phyloP scores from a whole-genome alignment of 2,329 filamentous ascomycete species.

The Zymoseptoria brevis region DNA sequence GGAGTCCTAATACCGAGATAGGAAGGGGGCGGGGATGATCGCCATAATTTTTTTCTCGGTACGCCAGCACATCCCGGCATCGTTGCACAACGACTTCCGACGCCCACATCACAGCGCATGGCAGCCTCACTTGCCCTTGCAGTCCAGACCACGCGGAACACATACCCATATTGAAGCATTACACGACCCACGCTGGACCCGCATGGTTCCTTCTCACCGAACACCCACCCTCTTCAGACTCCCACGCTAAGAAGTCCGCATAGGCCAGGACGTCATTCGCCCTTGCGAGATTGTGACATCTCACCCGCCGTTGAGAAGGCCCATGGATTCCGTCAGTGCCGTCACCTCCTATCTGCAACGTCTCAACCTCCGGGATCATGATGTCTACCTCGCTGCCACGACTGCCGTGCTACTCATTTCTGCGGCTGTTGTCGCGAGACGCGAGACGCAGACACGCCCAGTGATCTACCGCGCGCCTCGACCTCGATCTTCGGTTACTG shows the following conservation, averaged over 20 bases:
- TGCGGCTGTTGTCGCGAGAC: neutral
- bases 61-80: neutral
- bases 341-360: neutral
- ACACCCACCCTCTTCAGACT: neutral
- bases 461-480: conserved; percentile 10
- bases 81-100: neutral
- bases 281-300: neutral
- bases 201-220: neutral
- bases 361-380: neutral
- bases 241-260: neutral
- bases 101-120: neutral
- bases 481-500: conserved; percentile 7
- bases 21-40: neutral
- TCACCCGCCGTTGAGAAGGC: neutral
- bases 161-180: neutral
- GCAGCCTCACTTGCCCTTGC: neutral
- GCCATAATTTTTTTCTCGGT: neutral
- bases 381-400: neutral
- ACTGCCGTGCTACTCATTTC: neutral
- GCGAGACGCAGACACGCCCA: neutral
- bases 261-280: neutral
- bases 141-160: neutral
- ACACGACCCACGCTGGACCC: neutral
- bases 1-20: neutral
- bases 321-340: neutral